phyloP scores from a whole-genome alignment of 139 green algal species.

The Auxenochlorella pyrenoidosa region DNA sequence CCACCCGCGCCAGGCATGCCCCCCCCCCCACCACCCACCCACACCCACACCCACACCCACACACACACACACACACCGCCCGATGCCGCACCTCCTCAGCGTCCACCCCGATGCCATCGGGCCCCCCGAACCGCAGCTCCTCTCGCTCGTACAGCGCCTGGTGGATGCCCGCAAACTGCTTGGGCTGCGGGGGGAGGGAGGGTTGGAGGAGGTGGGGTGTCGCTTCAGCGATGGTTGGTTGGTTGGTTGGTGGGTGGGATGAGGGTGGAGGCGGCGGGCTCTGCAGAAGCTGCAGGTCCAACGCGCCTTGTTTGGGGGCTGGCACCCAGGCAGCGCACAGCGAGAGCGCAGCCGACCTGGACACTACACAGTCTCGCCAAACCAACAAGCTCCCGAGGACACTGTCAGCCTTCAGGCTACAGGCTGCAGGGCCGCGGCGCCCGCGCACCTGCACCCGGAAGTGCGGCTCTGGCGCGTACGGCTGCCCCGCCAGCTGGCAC shows the following conservation, averaged over 20 bases:
- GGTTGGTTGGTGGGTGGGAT: too few species aligned
- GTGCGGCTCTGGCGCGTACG: conserved; percentile 75
- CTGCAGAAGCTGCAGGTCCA: too few species aligned
- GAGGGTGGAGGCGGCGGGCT: not conserved
- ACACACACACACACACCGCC: too few species aligned
- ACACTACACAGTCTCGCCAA: too few species aligned
- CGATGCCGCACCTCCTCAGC: conserved; percentile 63
- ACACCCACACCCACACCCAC: not conserved
- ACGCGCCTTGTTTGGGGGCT: too few species aligned
- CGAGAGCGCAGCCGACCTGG: too few species aligned
- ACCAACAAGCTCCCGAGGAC: too few species aligned
- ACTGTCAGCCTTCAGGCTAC: too few species aligned
- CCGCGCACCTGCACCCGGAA: conserved; percentile 58
- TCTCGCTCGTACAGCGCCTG: conserved; percentile 81
- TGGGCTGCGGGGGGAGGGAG: not conserved
- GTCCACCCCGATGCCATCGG: conserved; percentile 54
- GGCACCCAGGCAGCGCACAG: too few species aligned
- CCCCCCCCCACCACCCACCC: not conserved
- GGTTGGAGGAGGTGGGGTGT: not conserved
- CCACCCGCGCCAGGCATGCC: too few species aligned
- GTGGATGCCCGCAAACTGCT: not conserved
- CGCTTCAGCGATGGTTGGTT: not conserved
- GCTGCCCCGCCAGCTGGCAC: conserved; percentile 77
- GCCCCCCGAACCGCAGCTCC: conserved; percentile 53
- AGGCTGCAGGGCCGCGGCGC: too few species aligned